Evolutionary conservation across 441 rosid genomes (phyloP).

Genomic region (Eutrema salsugineum): DNA sequence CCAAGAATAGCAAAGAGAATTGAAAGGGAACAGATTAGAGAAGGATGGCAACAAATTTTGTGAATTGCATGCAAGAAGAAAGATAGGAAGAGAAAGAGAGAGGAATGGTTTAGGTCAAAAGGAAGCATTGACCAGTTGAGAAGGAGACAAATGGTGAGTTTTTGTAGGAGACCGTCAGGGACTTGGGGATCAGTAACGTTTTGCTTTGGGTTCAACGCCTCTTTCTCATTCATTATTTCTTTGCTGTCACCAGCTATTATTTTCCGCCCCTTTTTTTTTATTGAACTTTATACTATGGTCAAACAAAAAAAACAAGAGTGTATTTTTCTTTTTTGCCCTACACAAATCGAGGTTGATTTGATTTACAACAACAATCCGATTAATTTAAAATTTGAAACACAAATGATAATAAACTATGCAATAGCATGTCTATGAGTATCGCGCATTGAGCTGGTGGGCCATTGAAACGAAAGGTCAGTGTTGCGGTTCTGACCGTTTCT

Average conservation of each 20-base stretch:
- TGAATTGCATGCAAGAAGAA: constrained; percentile 32
- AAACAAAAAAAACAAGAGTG: background rate
- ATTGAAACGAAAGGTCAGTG: background rate
- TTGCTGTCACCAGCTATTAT: constrained; percentile 22
- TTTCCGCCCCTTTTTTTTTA: background rate
- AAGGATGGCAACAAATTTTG: constrained; percentile 11
- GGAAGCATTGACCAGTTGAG: constrained; percentile 22
- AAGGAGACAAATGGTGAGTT: constrained; percentile 29
- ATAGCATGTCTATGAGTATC: background rate
- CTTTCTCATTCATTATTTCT: constrained; percentile 6
- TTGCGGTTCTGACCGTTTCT: background rate
- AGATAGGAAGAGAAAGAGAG: background rate
- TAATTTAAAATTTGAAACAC: background rate
- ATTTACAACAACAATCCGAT: background rate
- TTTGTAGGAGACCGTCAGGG: constrained; percentile 17
- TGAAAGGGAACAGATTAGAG: background rate
- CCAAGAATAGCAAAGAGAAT: background rate
- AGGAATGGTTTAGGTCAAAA: constrained; percentile 25
- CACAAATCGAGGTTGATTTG: background rate
- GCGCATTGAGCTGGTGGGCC: background rate
- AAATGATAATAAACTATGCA: background rate
- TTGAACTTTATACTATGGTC: constrained; percentile 6
- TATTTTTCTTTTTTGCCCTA: background rate
- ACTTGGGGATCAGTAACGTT: constrained; percentile 33
- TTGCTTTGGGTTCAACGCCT: constrained; percentile 34